phyloP scores from a whole-genome alignment of 345 rosid species.

The Odontarrhena argentea region DNA sequence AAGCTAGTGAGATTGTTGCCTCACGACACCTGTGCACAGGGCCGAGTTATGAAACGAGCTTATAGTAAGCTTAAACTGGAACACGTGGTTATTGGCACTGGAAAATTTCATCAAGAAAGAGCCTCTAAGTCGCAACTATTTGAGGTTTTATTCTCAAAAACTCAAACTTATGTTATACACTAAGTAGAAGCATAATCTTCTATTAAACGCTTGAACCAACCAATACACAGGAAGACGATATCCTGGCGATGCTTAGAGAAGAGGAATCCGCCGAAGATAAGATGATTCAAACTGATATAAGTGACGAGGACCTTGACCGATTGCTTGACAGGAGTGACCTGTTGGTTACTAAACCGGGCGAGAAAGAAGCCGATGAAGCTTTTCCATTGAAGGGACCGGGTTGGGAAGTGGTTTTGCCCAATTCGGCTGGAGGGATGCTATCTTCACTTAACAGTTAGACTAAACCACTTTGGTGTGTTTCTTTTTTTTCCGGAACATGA shows the following conservation, averaged over 20 bases:
- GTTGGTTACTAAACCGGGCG: conserved; percentile 35
- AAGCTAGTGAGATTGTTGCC: conserved; percentile 19
- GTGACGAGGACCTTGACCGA: conserved; percentile 72
- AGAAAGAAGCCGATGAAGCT: conserved; percentile 30
- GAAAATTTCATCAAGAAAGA: conserved; percentile 90
- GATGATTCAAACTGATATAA: conserved; percentile 79
- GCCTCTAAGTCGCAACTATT: conserved; percentile 40
- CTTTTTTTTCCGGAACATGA: conserved; percentile 19
- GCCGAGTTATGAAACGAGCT: conserved; percentile 89
- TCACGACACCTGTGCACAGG: conserved; percentile 49
- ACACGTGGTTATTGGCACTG: conserved; percentile 93
- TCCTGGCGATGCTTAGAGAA: conserved; percentile 66
- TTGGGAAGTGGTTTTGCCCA: conserved; percentile 93
- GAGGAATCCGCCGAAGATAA: conserved; percentile 93
- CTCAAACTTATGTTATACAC: background rate
- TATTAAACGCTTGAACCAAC: conserved; percentile 14
- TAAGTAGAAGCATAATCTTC: background rate
- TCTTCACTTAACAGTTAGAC: conserved; percentile 73
- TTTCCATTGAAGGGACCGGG: conserved; percentile 87
- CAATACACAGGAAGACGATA: conserved; percentile 70
- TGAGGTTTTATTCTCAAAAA: conserved; percentile 50
- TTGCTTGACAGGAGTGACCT: conserved; percentile 81
- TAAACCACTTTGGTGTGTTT: conserved; percentile 2
- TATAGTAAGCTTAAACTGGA: conserved; percentile 90
- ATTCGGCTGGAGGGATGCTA: conserved; percentile 70